These are phyloP conservation scores for Obba rivulosa DNA, from an alignment of 768 basidiomycete genomes.

Conservation along the genomic window DNA sequence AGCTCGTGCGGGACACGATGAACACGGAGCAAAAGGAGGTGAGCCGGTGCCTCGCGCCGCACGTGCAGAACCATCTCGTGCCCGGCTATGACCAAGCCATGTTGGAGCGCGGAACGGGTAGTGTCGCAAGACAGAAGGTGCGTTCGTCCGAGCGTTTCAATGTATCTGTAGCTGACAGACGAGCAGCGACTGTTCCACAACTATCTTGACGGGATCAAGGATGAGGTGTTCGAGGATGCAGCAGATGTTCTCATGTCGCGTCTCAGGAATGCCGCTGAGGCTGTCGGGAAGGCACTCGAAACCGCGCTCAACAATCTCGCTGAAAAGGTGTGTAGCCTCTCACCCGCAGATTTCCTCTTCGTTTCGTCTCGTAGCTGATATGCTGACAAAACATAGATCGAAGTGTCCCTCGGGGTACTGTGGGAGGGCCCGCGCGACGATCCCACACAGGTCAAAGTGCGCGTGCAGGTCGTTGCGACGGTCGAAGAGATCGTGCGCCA, in stretches of 20 bases:
- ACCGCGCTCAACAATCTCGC: slow-evolving; percentile 44
- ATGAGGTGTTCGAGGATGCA: slow-evolving; percentile 47
- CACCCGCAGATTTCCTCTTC: neutral
- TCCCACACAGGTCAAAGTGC: slow-evolving; percentile 37
- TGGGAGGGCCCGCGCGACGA: slow-evolving; percentile 53
- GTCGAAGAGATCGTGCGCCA: slow-evolving; percentile 38
- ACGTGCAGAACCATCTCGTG: slow-evolving; percentile 44
- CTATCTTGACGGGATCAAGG: slow-evolving; percentile 38
- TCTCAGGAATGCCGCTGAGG: slow-evolving; percentile 40
- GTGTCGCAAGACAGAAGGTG: slow-evolving; percentile 58
- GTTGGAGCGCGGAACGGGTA: slow-evolving; percentile 49
- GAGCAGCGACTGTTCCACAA: slow-evolving; percentile 41
- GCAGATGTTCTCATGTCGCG: slow-evolving; percentile 45
- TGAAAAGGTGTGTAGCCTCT: slow-evolving; percentile 41
- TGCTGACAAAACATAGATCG: slow-evolving; percentile 28
- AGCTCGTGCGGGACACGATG: slow-evolving; percentile 44
- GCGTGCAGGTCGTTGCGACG: slow-evolving; percentile 33
- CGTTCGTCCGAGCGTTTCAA: neutral
- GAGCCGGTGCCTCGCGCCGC: slow-evolving; percentile 51
- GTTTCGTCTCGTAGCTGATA: neutral
- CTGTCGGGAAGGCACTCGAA: slow-evolving; percentile 45
- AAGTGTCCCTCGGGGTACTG: slow-evolving; percentile 52
- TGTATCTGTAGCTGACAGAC: neutral
- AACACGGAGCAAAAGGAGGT: slow-evolving; percentile 53
- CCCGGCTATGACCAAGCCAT: slow-evolving; percentile 51